Evolutionary conservation across 495 filamentous ascomycete species (phyloP), one percentile per base, ranked within the genome.

Genomic region (Talaromyces ruber): DNA sequence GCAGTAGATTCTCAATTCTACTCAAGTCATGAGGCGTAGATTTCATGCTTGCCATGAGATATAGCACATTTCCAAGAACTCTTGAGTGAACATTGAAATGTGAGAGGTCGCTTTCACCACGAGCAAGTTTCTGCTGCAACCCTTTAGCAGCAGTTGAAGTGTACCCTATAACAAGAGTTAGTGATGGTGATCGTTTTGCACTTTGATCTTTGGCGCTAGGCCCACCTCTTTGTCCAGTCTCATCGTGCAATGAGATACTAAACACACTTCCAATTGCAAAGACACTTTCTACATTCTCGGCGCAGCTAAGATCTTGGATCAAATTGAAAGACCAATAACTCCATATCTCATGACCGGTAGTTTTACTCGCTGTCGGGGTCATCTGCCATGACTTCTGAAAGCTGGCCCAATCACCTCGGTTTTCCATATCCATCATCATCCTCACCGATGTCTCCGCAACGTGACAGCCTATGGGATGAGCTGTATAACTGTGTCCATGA

Each of bases 401-500:
- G 22, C 66, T 45, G 24, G 75, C 67, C 84, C 84, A 88, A 0
- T 71, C 72, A 0, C 79, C 82, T 14, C 65, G 59, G 5, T 60
- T 68, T 6, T 88, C 83, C 74, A 90, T 79, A 12, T 73, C 63
- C 54, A 74, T 69, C 79, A 91, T 79, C 43, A 73, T 74, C 58
- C 70, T 70, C 43, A 92, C 61, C 7, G 82, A 84, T 25, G 82
- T 80, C 14, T 82, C 74, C 0, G 88, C 89, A 12, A 92, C 88
- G 14, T 84, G 80, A 64, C 89, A 93, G 1, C 89, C 89, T 8
- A 92, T 79, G 0, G 89, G 77, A 69, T 93, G 88, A 3, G 88
- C 89, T 0, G 89, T 93, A 65, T 93, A 93, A 66, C 87, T 90
- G 71, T 93, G 89, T 0, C 89, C 89, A 65, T 93, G 89, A 34